Conservation (phyloP, 2,329 filamentous ascomycete species). For the Ophiocordyceps robertsii region DNA sequence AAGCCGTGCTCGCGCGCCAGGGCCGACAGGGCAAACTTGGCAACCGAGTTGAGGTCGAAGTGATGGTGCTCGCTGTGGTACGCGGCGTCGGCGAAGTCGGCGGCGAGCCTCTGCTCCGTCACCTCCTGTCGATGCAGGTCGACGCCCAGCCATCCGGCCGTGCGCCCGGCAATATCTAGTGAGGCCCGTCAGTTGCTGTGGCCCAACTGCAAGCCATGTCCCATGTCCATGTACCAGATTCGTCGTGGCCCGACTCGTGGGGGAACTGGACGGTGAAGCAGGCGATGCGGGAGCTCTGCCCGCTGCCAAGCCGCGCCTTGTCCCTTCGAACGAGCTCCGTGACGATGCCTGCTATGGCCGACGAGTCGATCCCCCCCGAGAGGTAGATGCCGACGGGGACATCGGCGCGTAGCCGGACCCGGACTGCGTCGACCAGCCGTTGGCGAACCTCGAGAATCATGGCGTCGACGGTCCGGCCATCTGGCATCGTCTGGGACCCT, state of each 20-base stretch:
- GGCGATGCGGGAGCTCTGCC: conserved; percentile 13
- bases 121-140: conserved; percentile 12
- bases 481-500: neutral
- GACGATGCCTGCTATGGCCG: conserved; percentile 40
- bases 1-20: conserved; percentile 29
- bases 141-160: conserved; percentile 18
- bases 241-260: conserved; percentile 29
- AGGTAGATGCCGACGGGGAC: conserved; percentile 44
- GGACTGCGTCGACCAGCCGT: conserved; percentile 34
- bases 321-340: conserved; percentile 33
- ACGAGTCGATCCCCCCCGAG: conserved; percentile 44
- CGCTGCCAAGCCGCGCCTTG: conserved; percentile 30
- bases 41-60: conserved; percentile 37
- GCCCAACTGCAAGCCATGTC: neutral
- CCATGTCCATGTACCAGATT: conserved; percentile 21
- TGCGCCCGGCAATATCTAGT: conserved; percentile 16
- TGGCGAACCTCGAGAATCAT: conserved; percentile 35
- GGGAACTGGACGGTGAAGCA: conserved; percentile 39
- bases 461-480: conserved; percentile 28
- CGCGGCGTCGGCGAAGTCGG: conserved; percentile 14
- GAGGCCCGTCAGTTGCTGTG: neutral
- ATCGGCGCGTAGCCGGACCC: conserved; percentile 38
- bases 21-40: conserved; percentile 34
- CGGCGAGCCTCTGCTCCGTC: conserved; percentile 14
- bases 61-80: conserved; percentile 19